These are phyloP conservation scores for Gentiana straminea DNA, from an alignment of 257 asterid species.

Conservation along the genomic window DNA sequence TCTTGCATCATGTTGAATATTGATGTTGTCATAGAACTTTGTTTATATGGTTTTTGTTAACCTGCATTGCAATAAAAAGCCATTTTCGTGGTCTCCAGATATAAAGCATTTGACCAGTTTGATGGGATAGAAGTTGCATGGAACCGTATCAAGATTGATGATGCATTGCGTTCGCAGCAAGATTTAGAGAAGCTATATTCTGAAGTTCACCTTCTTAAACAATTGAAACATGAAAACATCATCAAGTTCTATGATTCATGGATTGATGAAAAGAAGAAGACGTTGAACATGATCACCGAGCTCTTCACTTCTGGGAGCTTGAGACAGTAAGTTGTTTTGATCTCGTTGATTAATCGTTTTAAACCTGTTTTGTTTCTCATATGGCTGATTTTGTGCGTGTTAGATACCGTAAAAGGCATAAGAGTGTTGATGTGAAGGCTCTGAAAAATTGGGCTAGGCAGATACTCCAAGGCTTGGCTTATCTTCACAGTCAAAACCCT, in stretches of 20 bases:
- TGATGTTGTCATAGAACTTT: neutral
- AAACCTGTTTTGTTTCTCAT: neutral
- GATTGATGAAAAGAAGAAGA: conserved; percentile 71
- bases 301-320: conserved; percentile 82
- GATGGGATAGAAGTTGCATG: conserved; percentile 90
- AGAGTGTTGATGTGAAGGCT: conserved; percentile 62
- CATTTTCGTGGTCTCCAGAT: conserved; percentile 22
- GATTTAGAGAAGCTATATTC: conserved; percentile 63
- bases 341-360: neutral
- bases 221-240: conserved; percentile 58
- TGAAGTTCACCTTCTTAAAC: conserved; percentile 68
- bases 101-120: conserved; percentile 64
- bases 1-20: conserved; percentile 3
- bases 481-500: conserved; percentile 74
- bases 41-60: neutral
- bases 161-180: conserved; percentile 47
- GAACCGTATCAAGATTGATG: conserved; percentile 58
- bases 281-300: conserved; percentile 83
- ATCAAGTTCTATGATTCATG: conserved; percentile 44
- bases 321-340: conserved; percentile 54
- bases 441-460: conserved; percentile 73
- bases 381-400: conserved; percentile 5
- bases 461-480: conserved; percentile 57
- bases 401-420: conserved; percentile 59
- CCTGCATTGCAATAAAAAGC: neutral